These are phyloP conservation scores for Geranium brycei DNA, from an alignment of 345 rosid genomes.

Conservation along the genomic window DNA sequence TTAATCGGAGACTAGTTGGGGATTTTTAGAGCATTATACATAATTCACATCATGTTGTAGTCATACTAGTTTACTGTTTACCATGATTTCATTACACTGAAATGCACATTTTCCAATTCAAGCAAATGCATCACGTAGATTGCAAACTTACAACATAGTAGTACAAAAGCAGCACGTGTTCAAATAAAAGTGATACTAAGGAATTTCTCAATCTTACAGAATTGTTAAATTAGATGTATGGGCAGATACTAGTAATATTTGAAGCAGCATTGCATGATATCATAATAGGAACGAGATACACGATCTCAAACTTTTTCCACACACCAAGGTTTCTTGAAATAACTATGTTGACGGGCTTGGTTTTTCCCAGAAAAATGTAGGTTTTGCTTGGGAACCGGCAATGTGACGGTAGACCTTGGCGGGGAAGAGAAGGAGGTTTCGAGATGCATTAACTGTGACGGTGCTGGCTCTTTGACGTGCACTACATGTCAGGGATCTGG, in stretches of 20 bases:
- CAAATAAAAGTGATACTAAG: not conserved
- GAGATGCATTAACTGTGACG: slow-evolving; percentile 65
- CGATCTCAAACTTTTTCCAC: not conserved
- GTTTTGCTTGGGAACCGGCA: slow-evolving; percentile 73
- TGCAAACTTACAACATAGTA: not conserved
- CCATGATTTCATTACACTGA: not conserved
- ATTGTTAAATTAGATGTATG: not conserved
- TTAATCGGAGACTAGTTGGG: too few species aligned
- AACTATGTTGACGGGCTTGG: slow-evolving; percentile 16
- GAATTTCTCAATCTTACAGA: too few species aligned
- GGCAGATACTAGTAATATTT: not conserved
- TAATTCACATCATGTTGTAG: too few species aligned
- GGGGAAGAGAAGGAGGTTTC: slow-evolving; percentile 74
- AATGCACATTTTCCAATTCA: not conserved
- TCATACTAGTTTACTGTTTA: too few species aligned
- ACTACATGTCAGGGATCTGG: slow-evolving; percentile 95
- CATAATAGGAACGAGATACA: not conserved
- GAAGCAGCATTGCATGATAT: not conserved
- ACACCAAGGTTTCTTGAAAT: too few species aligned
- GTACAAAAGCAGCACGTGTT: not conserved
- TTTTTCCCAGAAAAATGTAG: slow-evolving; percentile 57
- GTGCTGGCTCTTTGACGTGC: slow-evolving; percentile 76
- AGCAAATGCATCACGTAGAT: too few species aligned
- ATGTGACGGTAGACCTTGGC: slow-evolving; percentile 55
- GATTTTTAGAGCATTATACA: too few species aligned